Conservation (phyloP, 2,329 filamentous ascomycete genomes). For the Dactylellina parvicollis region DNA sequence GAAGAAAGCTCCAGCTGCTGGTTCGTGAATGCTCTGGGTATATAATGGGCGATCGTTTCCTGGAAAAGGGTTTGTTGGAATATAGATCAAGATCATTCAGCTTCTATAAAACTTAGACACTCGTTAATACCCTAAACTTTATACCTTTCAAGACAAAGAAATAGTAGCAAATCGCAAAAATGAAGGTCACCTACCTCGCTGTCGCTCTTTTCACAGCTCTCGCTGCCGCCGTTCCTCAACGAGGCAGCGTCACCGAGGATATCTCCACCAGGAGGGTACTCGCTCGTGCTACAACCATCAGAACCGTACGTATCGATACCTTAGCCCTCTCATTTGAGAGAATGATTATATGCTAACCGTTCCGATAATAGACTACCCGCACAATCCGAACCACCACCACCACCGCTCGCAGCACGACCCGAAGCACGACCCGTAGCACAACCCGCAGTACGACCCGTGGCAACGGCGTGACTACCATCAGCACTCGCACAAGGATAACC, state of each 20-base stretch:
- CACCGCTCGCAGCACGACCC: too few relatives aligned
- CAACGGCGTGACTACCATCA: neutral
- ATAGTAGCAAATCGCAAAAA: conserved; percentile 1
- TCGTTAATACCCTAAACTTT: neutral
- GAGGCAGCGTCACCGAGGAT: neutral
- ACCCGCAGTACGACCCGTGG: conserved; percentile 4
- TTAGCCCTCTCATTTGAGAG: neutral
- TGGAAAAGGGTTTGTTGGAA: neutral
- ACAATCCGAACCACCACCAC: too few relatives aligned
- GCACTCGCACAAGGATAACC: neutral
- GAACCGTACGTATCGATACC: conserved; percentile 1
- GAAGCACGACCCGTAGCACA: conserved; percentile 7
- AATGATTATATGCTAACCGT: neutral
- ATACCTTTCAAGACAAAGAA: conserved; percentile 7
- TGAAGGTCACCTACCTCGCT: conserved; percentile 27
- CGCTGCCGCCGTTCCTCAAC: conserved; percentile 12
- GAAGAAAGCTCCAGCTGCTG: neutral
- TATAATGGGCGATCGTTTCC: conserved; percentile 5
- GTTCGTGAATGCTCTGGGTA: neutral
- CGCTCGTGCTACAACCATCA: conserved; percentile 1
- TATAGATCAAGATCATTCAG: neutral
- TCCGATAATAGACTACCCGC: too few relatives aligned
- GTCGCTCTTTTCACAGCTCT: conserved; percentile 28
- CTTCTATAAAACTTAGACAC: neutral
- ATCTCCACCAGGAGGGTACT: neutral